Base-by-base conservation (phyloP, 2,329 filamentous ascomycete genomes). In the Onygenales sp. region DNA sequence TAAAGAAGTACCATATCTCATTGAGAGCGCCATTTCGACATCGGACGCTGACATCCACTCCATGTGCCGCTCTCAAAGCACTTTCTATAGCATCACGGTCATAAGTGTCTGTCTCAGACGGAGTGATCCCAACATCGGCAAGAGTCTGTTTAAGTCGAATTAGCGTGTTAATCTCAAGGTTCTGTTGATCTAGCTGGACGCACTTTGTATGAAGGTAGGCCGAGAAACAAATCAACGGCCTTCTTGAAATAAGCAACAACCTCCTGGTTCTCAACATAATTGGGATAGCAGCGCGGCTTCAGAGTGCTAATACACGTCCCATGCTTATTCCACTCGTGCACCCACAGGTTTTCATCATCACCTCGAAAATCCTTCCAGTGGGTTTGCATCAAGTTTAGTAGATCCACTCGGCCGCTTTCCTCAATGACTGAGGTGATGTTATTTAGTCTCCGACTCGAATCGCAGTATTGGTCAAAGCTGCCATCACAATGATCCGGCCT, bases 281-380 rank as follows among this genome's bases (percentile, higher is more conserved):
- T 70, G 39, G 72, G 71, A 70, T 87, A 88, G 74, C 85, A 88
- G 17, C 70, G 63, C 0, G 83, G 78, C 2, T 83, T 70, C 45
- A 88, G 77, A 0, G 85, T 88, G 63, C 80, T 83, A 62, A 88
- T 82, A 70, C 85, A 88, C 10, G 84, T 87, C 34, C 81, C 85
- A 65, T 88, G 84, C 66, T 86, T 87, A 66, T 77, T 75, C 79
- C 83, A 88, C 64, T 88, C 85, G 67, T 86, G 83, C 60, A 80
- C 75, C 85, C 85, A 88, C 61, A 88, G 79, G 32, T 62, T 68
- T 60, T 82, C 77, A 59, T 78, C 75, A 33, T 77, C 64, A 42
- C 78, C 79, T 40, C 74, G 58, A 63, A 80, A 74, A 61, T 78
- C 75, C 59, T 79, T 76, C 81, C 81, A 84, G 68, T 82, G 84